A percentile compares a stretch with the other conserved stretches of the same genome.
phyloP scores from a whole-genome alignment of 2,329 filamentous ascomycete species.

The Immersiporthe knoxdaviesiana region DNA sequence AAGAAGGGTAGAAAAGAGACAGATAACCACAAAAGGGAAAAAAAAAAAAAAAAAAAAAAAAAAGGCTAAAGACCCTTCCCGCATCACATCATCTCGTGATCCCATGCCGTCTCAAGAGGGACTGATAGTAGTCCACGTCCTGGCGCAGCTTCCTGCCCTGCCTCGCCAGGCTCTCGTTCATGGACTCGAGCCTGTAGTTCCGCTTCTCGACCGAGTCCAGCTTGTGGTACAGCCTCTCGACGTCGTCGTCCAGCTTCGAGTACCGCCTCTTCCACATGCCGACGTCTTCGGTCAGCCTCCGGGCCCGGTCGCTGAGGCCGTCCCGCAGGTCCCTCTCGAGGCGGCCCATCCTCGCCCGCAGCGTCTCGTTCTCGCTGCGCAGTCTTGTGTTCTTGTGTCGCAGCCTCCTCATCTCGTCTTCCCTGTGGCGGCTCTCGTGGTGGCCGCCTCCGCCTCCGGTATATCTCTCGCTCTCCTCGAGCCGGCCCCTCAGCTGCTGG shows the following conservation, averaged over 20 bases:
- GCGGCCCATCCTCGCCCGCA: slow-evolving; percentile 40
- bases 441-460: slow-evolving; percentile 31
- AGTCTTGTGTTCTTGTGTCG: slow-evolving; percentile 41
- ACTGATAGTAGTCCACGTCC: slow-evolving; percentile 32
- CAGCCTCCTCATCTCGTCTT: slow-evolving; percentile 40
- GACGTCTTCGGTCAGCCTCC: slow-evolving; percentile 34
- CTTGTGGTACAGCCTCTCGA: slow-evolving; percentile 32
- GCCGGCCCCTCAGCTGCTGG: slow-evolving; percentile 42
- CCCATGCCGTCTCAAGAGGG: slow-evolving; percentile 33
- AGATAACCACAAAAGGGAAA: not conserved
- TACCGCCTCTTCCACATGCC: slow-evolving; percentile 32
- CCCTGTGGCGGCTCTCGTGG: slow-evolving; percentile 37
- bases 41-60: not conserved
- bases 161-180: slow-evolving; percentile 21
- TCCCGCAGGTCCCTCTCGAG: slow-evolving; percentile 41
- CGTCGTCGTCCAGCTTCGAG: slow-evolving; percentile 30
- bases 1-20: not conserved
- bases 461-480: slow-evolving; percentile 35
- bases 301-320: slow-evolving; percentile 31
- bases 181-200: slow-evolving; percentile 33
- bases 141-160: slow-evolving; percentile 20
- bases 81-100: slow-evolving; percentile 14
- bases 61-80: too few relatives aligned
- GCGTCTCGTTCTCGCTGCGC: slow-evolving; percentile 43
- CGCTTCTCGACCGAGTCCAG: slow-evolving; percentile 35